Conservation (phyloP, 768 basidiomycete genomes). For the Mycena vitilis region DNA sequence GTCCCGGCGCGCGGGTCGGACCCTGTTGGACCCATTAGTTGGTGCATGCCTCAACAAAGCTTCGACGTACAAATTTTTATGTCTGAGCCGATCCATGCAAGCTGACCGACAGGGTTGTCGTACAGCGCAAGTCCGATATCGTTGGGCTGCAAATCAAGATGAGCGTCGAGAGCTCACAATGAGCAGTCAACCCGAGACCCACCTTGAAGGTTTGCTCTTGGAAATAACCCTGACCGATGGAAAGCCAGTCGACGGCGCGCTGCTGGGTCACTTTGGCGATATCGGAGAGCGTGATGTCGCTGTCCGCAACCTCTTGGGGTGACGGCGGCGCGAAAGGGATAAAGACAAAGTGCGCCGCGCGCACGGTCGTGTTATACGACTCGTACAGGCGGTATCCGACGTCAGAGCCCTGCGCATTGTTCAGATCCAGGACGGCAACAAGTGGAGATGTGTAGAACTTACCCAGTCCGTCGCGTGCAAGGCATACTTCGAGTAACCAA, state of each 20-base stretch:
- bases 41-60: not conserved
- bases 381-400: conserved; percentile 22
- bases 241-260: conserved; percentile 12
- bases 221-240: conserved; percentile 22
- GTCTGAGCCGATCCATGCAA: conserved; percentile 41
- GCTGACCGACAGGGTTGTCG: conserved; percentile 41
- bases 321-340: conserved; percentile 20
- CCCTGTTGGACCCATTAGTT: conserved; percentile 9
- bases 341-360: conserved; percentile 32
- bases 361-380: conserved; percentile 25
- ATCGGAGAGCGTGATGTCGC: conserved; percentile 19
- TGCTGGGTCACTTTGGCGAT: conserved; percentile 17
- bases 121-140: conserved; percentile 41
- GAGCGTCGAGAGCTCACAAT: not conserved
- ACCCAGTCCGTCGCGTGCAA: conserved; percentile 43
- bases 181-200: not conserved
- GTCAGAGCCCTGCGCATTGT: conserved; percentile 11
- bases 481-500: conserved; percentile 41
- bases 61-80: conserved; percentile 27
- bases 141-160: conserved; percentile 32
- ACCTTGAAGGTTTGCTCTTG: conserved; percentile 8
- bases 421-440: not conserved
- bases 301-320: conserved; percentile 14
- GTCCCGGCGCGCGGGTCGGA: conserved; percentile 33
- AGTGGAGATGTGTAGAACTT: not conserved